These are phyloP conservation scores for Ceratonia siliqua DNA, from an alignment of 306 rosid genomes.

Conservation along the genomic window DNA sequence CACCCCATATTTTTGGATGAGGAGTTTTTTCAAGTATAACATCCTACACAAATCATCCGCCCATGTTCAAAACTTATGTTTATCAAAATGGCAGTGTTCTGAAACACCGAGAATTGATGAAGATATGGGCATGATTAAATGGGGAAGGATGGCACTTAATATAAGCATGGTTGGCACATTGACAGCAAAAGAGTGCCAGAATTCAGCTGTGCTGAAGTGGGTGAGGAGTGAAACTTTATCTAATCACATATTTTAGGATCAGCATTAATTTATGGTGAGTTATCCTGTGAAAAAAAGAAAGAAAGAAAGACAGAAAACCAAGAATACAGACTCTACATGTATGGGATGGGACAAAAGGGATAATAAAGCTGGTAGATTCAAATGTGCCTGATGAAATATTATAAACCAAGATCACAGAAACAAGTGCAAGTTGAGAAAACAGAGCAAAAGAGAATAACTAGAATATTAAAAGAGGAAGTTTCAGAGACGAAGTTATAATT, in stretches of 20 bases:
- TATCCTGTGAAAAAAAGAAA: too few species aligned
- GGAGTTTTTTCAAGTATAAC: slow-evolving; percentile 47
- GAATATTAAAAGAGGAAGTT: neutral
- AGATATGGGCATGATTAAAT: slow-evolving; percentile 28
- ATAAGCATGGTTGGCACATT: slow-evolving; percentile 25
- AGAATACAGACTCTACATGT: slow-evolving; percentile 35
- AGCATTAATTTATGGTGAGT: too few species aligned
- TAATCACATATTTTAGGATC: slow-evolving; percentile 1
- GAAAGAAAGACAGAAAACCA: neutral
- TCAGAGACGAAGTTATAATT: slow-evolving; percentile 10
- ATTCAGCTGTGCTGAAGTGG: slow-evolving; percentile 26
- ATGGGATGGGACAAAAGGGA: slow-evolving; percentile 40
- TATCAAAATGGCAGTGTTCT: slow-evolving; percentile 23
- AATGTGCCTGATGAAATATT: slow-evolving; percentile 19
- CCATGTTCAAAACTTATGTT: slow-evolving; percentile 32
- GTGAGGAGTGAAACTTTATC: slow-evolving; percentile 28
- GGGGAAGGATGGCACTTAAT: slow-evolving; percentile 22
- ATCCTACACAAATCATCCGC: slow-evolving; percentile 55
- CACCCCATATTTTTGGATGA: slow-evolving; percentile 67
- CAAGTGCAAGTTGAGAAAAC: slow-evolving; percentile 24
- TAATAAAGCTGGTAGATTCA: slow-evolving; percentile 41
- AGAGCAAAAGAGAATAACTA: slow-evolving; percentile 22
- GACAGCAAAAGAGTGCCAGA: slow-evolving; percentile 26
- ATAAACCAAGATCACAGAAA: neutral
- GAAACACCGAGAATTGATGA: neutral